Evolutionary conservation across 2,329 filamentous ascomycete species (phyloP), one percentile per base, ranked within the genome.

Genomic region (Sclerotinia borealis): DNA sequence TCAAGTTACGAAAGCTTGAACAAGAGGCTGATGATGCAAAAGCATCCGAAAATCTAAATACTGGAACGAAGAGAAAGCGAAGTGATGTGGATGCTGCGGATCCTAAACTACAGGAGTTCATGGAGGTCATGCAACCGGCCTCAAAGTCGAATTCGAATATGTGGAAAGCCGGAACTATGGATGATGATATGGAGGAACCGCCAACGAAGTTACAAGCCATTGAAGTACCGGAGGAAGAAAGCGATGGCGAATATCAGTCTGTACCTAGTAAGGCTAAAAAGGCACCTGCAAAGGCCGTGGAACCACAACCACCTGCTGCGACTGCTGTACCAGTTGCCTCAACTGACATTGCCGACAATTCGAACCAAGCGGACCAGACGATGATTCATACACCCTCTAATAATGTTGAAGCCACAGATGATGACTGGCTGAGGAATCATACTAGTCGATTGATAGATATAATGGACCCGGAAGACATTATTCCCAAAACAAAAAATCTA

Each of bases 351-450:
- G 67, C 68, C 62, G 69, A 72, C 59, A 67, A 71, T 49, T 68
- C 70, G 31, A 67, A 31, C 17, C 51, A 29, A 36, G 29, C 22
- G 19, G 39, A 58, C 7, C 10, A 43, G 41, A 69, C 51, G 68
- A 68, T 49, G 45, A 19, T 19, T 13, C 34, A 50, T 31, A 37
- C 31, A 34, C 59, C 69, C 31, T 29, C 59, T 3, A 59, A 29
- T 27, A 72, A 65, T 45, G 55, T 58, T 11, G 63, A 62, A 37
- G 74, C 77, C 51, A 78, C 79, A 58, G 80, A 87, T 27, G 86
- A 88, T 65, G 93, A 98, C 76, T 99, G 95, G 95, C 81, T 97
- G 69, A 87, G 93, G 64, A 93, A 90, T 67, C 86, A 90, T 69
- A 98, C 93, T 17, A 97, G 88, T 77, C 85, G 93, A 71, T 79